Evolutionary conservation across 179 eudicot genomes (phyloP).

Genomic region (Sideroxylon spinosum): DNA sequence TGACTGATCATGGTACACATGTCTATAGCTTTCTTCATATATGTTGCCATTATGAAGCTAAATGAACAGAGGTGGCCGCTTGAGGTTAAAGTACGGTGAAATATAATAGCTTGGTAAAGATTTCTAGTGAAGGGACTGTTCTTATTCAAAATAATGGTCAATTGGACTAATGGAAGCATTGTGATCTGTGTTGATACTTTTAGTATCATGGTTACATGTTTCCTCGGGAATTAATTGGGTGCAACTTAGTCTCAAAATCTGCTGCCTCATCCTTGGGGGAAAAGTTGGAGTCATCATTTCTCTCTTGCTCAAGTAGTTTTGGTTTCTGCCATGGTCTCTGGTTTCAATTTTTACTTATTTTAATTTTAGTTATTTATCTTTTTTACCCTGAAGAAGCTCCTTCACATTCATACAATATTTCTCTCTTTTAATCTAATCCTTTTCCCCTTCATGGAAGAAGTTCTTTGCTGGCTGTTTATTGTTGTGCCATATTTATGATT

Average conservation of each 20-base stretch:
- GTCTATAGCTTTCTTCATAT: background rate
- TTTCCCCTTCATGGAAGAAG: background rate
- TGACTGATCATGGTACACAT: background rate
- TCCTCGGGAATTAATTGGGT: no score
- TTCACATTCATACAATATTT: no score
- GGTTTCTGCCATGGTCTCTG: no score
- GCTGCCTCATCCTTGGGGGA: no score
- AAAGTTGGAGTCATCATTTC: no score
- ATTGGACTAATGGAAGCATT: background rate
- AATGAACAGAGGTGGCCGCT: background rate
- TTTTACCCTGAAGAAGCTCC: background rate
- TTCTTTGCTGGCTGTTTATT: background rate
- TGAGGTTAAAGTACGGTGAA: background rate
- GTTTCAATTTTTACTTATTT: no score
- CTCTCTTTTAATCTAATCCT: no score
- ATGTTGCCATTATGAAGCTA: background rate
- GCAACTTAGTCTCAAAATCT: no score
- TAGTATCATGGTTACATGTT: no score
- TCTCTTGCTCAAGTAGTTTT: no score
- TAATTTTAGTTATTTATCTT: background rate
- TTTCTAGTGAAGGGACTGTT: background rate
- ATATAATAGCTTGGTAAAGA: background rate
- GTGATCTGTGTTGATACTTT: no score
- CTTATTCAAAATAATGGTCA: background rate
- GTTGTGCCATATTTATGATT: background rate